A percentile compares a stretch with the other conserved stretches of the same genome.
Evolutionary conservation across 768 basidiomycete species (phyloP).

Genomic region (Lentinus brumalis): DNA sequence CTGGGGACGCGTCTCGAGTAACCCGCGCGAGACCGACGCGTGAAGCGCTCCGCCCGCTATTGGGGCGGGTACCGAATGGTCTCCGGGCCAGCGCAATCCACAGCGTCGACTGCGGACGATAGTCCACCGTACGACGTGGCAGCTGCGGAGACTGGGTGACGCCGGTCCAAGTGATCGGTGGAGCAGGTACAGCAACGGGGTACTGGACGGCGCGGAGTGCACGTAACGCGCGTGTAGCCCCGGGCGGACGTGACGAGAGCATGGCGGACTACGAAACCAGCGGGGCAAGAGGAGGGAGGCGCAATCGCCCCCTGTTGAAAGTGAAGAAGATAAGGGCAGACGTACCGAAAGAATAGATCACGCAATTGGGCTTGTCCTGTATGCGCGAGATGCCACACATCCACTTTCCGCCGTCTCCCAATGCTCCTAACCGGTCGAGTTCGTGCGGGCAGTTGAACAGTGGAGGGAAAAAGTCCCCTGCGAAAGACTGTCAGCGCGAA

Average conservation of each 20-base stretch:
- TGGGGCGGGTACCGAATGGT: too few relatives aligned
- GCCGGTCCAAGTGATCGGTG: neutral
- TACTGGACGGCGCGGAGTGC: neutral
- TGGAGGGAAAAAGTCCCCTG: constrained; percentile 62
- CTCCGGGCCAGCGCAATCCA: too few relatives aligned
- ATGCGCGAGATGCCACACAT: constrained; percentile 51
- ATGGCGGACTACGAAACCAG: neutral
- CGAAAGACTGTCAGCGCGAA: constrained; percentile 1
- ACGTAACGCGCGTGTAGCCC: neutral
- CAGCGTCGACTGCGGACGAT: neutral
- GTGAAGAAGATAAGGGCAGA: neutral
- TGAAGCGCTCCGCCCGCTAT: too few relatives aligned
- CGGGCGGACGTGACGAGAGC: neutral
- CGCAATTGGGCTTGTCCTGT: constrained; percentile 45
- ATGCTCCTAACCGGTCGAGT: constrained; percentile 45
- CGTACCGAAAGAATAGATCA: constrained; percentile 53
- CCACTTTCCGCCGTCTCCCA: constrained; percentile 61
- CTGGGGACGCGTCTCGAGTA: neutral
- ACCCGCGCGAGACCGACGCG: neutral
- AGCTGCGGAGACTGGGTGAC: too few relatives aligned
- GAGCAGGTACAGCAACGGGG: neutral
- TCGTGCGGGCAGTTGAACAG: constrained; percentile 53
- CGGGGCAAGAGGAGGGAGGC: neutral
- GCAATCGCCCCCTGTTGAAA: neutral
- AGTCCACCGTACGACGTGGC: neutral